phyloP scores from a whole-genome alignment of 2,329 filamentous ascomycete species.

The Pseudogymnoascus sp. region DNA sequence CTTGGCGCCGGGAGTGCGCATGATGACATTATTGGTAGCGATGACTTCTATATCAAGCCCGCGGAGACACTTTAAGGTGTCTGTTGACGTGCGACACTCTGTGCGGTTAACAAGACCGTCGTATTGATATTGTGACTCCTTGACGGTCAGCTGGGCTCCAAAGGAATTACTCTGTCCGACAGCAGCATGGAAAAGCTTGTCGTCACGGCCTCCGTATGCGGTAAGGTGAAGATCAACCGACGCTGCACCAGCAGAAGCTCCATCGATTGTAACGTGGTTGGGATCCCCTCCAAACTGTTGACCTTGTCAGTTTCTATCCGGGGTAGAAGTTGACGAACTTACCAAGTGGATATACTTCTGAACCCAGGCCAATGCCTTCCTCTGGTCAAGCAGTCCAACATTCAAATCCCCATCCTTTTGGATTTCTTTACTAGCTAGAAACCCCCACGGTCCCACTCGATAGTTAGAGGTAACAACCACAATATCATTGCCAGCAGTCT shows the following conservation, averaged over 20 bases:
- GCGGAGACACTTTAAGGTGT: constrained; percentile 39
- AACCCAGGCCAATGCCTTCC: constrained; percentile 38
- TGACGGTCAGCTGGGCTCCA: background rate
- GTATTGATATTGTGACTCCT: background rate
- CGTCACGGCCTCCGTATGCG: background rate
- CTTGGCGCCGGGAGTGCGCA: constrained; percentile 28
- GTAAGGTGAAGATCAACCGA: constrained; percentile 13
- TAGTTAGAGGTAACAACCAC: constrained; percentile 65
- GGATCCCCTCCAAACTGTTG: background rate
- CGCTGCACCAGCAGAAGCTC: constrained; percentile 1
- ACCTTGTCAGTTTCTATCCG: background rate
- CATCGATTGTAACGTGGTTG: background rate
- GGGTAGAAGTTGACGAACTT: background rate
- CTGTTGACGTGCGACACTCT: constrained; percentile 18
- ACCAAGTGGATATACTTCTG: constrained; percentile 39
- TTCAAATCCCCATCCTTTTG: constrained; percentile 34
- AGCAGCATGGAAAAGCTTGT: constrained; percentile 1
- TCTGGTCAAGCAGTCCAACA: constrained; percentile 26
- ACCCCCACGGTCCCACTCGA: constrained; percentile 62
- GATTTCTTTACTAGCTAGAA: constrained; percentile 50
- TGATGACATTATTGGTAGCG: constrained; percentile 34
- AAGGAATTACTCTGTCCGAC: background rate
- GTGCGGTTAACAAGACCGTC: background rate
- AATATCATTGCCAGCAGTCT: constrained; percentile 47
- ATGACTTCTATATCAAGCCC: constrained; percentile 33